Evolutionary conservation across 2,329 filamentous ascomycete genomes (phyloP).

Genomic region (Pseudogymnoascus sp.): DNA sequence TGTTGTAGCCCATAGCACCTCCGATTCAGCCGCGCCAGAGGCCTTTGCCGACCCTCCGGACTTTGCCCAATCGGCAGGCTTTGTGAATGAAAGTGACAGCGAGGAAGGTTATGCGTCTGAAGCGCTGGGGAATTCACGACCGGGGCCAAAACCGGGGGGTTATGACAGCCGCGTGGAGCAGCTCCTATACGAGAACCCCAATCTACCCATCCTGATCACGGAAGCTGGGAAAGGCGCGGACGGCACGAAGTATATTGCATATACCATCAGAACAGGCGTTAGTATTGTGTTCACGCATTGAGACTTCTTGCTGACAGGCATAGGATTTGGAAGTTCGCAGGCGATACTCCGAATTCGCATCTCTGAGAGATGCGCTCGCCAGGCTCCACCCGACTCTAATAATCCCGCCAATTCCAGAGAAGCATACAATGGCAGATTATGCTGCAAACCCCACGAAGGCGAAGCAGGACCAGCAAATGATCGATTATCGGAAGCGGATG

Average conservation of each 20-base stretch:
- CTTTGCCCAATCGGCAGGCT: constrained; percentile 18
- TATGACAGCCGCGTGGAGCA: constrained; percentile 97
- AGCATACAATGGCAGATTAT: constrained; percentile 98
- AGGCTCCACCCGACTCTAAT: constrained; percentile 91
- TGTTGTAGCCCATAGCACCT: constrained; percentile 48
- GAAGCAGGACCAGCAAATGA: constrained; percentile 94
- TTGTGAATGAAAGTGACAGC: constrained; percentile 31
- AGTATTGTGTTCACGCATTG: background rate
- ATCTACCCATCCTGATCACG: constrained; percentile 82
- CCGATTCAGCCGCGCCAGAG: constrained; percentile 63
- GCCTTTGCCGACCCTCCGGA: constrained; percentile 43
- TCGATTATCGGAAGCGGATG: constrained; percentile 95
- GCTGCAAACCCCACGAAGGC: constrained; percentile 96
- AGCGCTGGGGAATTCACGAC: constrained; percentile 38
- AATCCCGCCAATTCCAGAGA: constrained; percentile 95
- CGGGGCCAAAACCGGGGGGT: constrained; percentile 69
- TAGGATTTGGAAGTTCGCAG: constrained; percentile 92
- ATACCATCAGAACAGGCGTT: constrained; percentile 93
- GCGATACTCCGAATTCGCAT: constrained; percentile 94
- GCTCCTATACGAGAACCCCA: constrained; percentile 90
- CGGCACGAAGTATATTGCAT: constrained; percentile 90
- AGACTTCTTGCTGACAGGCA: constrained; percentile 16
- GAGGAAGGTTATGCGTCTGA: constrained; percentile 42
- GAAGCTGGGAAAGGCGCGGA: constrained; percentile 94
- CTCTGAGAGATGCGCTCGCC: constrained; percentile 78